Conservation (phyloP, 176 grass and related monocot species). For the Puya raimondii region DNA sequence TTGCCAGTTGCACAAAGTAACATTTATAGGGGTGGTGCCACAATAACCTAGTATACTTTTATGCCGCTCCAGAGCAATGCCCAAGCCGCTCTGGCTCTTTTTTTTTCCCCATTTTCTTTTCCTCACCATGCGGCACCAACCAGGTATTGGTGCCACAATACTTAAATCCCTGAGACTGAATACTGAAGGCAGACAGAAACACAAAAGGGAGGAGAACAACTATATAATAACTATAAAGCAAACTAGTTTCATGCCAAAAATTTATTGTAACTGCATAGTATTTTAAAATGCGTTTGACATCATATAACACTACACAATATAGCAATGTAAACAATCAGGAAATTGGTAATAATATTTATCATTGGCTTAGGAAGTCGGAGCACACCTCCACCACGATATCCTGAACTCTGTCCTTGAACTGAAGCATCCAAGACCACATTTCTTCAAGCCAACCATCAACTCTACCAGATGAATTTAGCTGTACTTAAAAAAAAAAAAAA, state of each 20-base stretch:
- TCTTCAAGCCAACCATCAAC: conserved; percentile 90
- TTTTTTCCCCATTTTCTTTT: neutral
- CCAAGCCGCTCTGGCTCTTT: no score
- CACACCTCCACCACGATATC: conserved; percentile 58
- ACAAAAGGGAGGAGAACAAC: neutral
- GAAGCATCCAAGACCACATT: conserved; percentile 73
- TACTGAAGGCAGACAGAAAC: neutral
- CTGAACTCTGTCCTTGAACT: conserved; percentile 69
- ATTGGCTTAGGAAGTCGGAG: neutral
- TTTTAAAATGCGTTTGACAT: conserved; percentile 1
- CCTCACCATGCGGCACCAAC: neutral
- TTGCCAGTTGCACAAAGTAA: no score
- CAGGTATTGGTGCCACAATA: neutral
- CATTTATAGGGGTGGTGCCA: no score
- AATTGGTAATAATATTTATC: neutral
- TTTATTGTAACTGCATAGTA: conserved; percentile 3
- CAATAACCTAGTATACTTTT: no score
- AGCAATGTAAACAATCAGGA: neutral
- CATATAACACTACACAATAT: neutral
- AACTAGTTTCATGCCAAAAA: no score
- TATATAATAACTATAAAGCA: no score
- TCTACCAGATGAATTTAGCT: conserved; percentile 63
- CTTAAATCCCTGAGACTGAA: neutral
- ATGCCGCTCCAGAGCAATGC: no score
- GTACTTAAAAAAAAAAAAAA: conserved; percentile 27